Evolutionary conservation across 2,329 filamentous ascomycete species (phyloP), one percentile per base, ranked within the genome.

Genomic region (Monosporascus cannonballus): DNA sequence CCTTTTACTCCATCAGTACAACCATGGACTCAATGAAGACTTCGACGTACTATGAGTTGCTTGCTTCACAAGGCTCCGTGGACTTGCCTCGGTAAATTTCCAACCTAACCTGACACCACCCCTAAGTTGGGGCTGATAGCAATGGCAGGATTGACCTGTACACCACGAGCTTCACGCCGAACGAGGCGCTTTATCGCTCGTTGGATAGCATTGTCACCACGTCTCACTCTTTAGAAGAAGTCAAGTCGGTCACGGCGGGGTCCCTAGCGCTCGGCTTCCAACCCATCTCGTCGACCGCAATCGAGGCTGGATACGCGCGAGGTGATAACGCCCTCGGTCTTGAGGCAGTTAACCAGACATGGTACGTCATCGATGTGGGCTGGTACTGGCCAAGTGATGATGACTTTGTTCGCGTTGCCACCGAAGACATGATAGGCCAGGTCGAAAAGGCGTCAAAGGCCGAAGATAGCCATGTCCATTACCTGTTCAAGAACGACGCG

Each of bases 401-500:
- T 18, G 44, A 39, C 4, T 11, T 25, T 18, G 49, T 48, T 5
- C 50, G 51, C 22, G n/a, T 30, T 30, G 49, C 49, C 11, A 9
- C 50, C 39, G 6, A 53, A 7, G 4, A 27, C 39, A 2, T 30
- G 42, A 25, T 9, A 7, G 42, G 24, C 42, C 15, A 14, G 42
- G 20, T 25, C 2, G 25, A 14, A 4, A 25, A 25, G 24, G 15
- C 14, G 24, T n/a, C 9, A 4, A 17, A 46, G 8, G 14, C 24
- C 11, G 42, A 46, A 24, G 20, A 7, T 11, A 25, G 20, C 20
- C 17, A 20, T 44, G 20, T 44, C 20, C 20, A 20, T 4, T 45
- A 30, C 25, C 18, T 45, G 5, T 45, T 27, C 50, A 53, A 54
- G 52, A 54, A 54, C 15, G 51, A 54, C n/a, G 50, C 54, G 42